Conservation (phyloP, 176 grass and related monocot species). For the Rhynchospora tenuis region DNA sequence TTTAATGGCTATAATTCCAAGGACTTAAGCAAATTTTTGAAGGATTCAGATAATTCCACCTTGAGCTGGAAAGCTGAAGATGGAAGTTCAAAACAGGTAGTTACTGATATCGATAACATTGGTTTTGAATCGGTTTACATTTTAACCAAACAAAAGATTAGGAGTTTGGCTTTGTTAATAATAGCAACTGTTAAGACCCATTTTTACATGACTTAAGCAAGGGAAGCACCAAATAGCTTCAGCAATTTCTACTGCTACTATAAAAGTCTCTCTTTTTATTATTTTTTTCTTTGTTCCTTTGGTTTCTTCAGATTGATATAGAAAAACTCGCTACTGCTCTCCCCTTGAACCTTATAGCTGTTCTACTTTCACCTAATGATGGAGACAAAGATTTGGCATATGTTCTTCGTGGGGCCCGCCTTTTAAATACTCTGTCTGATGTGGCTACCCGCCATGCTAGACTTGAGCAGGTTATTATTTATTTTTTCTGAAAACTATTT, state of each 20-base stretch:
- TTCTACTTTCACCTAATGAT: conserved; percentile 49
- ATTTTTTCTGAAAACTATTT: not conserved
- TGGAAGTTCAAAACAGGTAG: conserved; percentile 50
- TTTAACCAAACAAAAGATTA: not conserved
- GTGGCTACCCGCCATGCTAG: conserved; percentile 68
- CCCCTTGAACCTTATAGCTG: conserved; percentile 73
- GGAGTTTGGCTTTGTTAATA: not conserved
- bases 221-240: not conserved
- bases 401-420: conserved; percentile 64
- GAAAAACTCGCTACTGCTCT: conserved; percentile 72
- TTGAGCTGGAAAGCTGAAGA: conserved; percentile 53
- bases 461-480: conserved; percentile 70
- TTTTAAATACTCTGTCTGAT: conserved; percentile 79
- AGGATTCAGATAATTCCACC: conserved; percentile 72
- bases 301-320: conserved; percentile 57
- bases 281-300: conserved; percentile 9
- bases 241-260: not conserved
- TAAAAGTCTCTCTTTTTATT: not conserved
- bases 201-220: not conserved
- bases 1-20: conserved; percentile 56
- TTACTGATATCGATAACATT: not conserved
- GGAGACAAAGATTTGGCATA: conserved; percentile 52
- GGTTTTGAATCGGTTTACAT: not conserved
- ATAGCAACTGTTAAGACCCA: not conserved
- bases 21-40: conserved; percentile 66